Evolutionary conservation across 2,329 filamentous ascomycete species (phyloP).

Genomic region (Penicillium palitans): DNA sequence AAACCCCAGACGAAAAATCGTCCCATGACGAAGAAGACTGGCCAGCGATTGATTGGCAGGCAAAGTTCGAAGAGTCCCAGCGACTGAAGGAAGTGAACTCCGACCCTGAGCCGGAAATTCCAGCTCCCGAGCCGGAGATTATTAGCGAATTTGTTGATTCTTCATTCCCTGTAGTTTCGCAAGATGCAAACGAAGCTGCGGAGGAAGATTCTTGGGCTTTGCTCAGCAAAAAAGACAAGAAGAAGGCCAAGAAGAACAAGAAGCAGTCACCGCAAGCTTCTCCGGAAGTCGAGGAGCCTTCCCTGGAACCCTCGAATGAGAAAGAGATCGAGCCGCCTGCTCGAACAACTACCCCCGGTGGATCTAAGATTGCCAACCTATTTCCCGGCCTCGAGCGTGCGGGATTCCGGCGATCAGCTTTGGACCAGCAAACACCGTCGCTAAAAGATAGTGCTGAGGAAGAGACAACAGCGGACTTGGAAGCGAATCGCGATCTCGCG

Average conservation of each 20-base stretch:
- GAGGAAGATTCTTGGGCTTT: conserved; percentile 16
- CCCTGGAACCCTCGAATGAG: conserved; percentile 11
- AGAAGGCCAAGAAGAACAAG: conserved; percentile 32
- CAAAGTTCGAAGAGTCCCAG: conserved; percentile 25
- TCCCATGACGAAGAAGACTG: conserved; percentile 35
- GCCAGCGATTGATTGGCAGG: conserved; percentile 42
- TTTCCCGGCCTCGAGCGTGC: conserved; percentile 40
- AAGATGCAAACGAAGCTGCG: conserved; percentile 8
- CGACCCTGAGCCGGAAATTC: conserved; percentile 22
- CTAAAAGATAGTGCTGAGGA: conserved; percentile 45
- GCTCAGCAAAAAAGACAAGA: conserved; percentile 31
- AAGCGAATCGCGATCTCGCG: conserved; percentile 47
- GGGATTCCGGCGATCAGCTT: conserved; percentile 30
- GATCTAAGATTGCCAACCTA: conserved; percentile 34
- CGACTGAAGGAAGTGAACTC: conserved; percentile 24
- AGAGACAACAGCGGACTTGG: conserved; percentile 33
- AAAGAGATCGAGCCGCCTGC: conserved; percentile 26
- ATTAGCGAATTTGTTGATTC: conserved; percentile 33
- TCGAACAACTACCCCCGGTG: conserved; percentile 24
- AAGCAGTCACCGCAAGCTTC: conserved; percentile 27
- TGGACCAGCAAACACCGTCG: conserved; percentile 24
- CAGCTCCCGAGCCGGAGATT: conserved; percentile 21
- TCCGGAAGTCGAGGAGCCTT: conserved; percentile 2
- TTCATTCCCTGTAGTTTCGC: conserved; percentile 28
- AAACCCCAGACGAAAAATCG: conserved; percentile 4